These are phyloP conservation scores for Quillaja saponaria DNA, from an alignment of 306 rosid genomes.

Conservation along the genomic window DNA sequence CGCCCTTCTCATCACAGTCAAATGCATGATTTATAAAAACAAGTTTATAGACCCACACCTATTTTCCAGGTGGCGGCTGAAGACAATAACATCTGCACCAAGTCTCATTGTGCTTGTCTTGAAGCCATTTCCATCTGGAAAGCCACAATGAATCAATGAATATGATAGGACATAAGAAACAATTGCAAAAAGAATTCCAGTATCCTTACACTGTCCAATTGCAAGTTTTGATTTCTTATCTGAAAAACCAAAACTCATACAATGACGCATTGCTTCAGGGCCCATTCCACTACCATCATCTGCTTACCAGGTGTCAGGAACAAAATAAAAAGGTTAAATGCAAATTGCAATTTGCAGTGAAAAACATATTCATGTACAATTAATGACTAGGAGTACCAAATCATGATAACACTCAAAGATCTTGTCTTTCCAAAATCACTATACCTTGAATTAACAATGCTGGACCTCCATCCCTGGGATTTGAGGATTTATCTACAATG, in stretches of 20 bases:
- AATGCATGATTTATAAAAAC: no score
- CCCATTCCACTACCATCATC: conserved; percentile 96
- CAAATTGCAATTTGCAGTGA: not conserved
- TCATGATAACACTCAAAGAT: conserved; percentile 9
- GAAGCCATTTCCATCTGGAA: conserved; percentile 98
- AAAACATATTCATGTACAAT: conserved; percentile 16
- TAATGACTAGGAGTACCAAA: conserved; percentile 25
- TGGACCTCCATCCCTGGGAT: conserved; percentile 81
- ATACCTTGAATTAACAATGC: conserved; percentile 91
- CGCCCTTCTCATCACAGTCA: no score
- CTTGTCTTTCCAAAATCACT: conserved; percentile 21
- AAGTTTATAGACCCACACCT: conserved; percentile 39
- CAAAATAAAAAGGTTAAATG: conserved; percentile 14
- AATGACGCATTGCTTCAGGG: conserved; percentile 77
- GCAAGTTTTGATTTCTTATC: conserved; percentile 70
- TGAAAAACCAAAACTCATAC: conserved; percentile 97
- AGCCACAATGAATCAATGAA: conserved; percentile 45
- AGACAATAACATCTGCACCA: conserved; percentile 91
- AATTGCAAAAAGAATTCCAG: conserved; percentile 28
- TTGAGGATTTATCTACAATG: conserved; percentile 69
- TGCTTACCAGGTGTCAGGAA: conserved; percentile 36
- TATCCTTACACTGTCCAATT: conserved; percentile 81
- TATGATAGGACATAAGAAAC: conserved; percentile 15
- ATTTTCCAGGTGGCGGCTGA: conserved; percentile 61
- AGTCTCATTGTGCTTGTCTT: conserved; percentile 98